phyloP scores from a whole-genome alignment of 805 yeast genomes.

The Metschnikowia sp. region DNA sequence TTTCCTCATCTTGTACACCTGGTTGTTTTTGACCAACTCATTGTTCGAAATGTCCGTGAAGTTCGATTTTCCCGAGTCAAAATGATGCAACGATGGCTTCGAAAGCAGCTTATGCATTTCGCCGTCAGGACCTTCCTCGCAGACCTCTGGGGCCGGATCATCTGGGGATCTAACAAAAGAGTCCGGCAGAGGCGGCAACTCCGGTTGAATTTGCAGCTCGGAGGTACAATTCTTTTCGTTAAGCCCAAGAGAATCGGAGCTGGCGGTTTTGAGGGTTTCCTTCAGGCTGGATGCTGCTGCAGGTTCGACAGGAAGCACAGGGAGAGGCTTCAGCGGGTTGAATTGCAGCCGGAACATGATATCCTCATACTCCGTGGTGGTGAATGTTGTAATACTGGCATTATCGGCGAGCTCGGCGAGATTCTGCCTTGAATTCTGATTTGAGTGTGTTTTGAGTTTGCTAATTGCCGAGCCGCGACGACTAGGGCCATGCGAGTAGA shows the following conservation, averaged over 20 bases:
- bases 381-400: slow-evolving; percentile 30
- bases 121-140: not conserved
- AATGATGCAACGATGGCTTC: slow-evolving; percentile 3
- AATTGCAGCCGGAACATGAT: slow-evolving; percentile 38
- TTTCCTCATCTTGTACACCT: slow-evolving; percentile 32
- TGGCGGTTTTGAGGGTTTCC: not conserved
- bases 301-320: slow-evolving; percentile 6
- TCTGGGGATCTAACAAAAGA: not conserved
- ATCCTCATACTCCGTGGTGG: slow-evolving; percentile 39
- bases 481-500: not conserved
- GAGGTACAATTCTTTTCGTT: not conserved
- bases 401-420: slow-evolving; percentile 3
- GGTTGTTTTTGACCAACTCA: slow-evolving; percentile 35
- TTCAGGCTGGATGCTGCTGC: not conserved
- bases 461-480: not conserved
- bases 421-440: slow-evolving; percentile 1
- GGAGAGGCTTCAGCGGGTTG: slow-evolving; percentile 17
- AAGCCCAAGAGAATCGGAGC: not conserved
- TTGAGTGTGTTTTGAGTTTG: not conserved
- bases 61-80: slow-evolving; percentile 1
- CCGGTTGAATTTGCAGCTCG: not conserved
- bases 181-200: slow-evolving; percentile 4
- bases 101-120: not conserved
- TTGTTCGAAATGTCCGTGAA: slow-evolving; percentile 13
- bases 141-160: not conserved